Percentiles rank a stretch among this genome's conserved stretches.
These are phyloP conservation scores for Tetraselmis chui DNA, from an alignment of 139 green algal species.

Conservation along the genomic window DNA sequence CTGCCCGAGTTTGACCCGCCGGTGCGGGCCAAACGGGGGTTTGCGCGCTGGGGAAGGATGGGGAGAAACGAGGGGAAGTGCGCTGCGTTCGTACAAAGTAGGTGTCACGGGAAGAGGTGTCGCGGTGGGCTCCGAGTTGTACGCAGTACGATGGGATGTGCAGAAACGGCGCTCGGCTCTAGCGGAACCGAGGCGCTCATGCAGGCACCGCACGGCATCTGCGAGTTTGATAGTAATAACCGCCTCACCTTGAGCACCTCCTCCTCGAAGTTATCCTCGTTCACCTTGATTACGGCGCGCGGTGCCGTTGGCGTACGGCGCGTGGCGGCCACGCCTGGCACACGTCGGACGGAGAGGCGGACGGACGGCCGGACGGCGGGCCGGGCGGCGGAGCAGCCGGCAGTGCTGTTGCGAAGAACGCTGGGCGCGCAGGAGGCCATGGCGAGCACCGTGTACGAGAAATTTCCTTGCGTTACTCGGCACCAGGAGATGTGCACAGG, in stretches of 20 bases:
- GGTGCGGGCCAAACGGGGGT: too few species aligned
- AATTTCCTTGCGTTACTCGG: too few species aligned
- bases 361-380: too few species aligned
- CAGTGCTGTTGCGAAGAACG: too few species aligned
- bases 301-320: too few species aligned
- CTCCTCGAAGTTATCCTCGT: slow-evolving; percentile 42
- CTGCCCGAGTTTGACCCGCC: too few species aligned
- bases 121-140: not conserved
- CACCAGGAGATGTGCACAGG: too few species aligned
- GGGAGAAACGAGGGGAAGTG: not conserved
- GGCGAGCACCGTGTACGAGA: too few species aligned
- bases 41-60: not conserved
- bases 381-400: too few species aligned
- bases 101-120: not conserved
- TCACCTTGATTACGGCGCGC: slow-evolving; percentile 32
- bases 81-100: not conserved
- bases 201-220: not conserved
- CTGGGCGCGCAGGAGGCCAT: too few species aligned
- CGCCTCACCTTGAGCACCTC: slow-evolving; percentile 62
- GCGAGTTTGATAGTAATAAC: not conserved
- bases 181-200: not conserved
- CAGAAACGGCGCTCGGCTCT: not conserved
- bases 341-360: too few species aligned
- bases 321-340: too few species aligned
- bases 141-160: not conserved